Evolutionary conservation across 164 flowering plant genomes (phyloP), one percentile per base, ranked within the genome.

Genomic region (Vitis labrusca): DNA sequence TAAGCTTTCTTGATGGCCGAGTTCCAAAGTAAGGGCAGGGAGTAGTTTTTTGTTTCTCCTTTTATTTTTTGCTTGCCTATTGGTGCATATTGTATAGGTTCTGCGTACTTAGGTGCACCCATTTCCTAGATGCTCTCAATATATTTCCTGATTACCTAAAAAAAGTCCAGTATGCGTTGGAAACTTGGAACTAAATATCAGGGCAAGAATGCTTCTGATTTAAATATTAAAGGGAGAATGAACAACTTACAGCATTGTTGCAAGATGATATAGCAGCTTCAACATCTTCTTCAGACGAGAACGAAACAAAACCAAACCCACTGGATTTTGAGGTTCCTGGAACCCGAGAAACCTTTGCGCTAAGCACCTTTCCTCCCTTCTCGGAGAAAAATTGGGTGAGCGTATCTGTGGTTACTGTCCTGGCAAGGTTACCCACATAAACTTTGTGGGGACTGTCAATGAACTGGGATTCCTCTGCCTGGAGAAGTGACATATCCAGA

Each of bases 361-460:
- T 79, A 5, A 92, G 85, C 76, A 89, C 99, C 61, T 88, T 83
- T 27, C 89, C 99, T 27, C 89, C 99, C 81, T 87, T 93, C 71
- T 82, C 92, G 10, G 96, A 89, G 78, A 95, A 95, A 74, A 85
- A 83, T 0, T 78, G 76, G 76, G 78, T 86, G 17, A 95, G 89
- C 0, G 66, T 74, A 8, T 89, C 97, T 9, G 88, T 75, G 3
- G 99, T 92, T 27, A 95, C 98, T 16, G 93, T 86, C 80, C 83
- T 92, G 58, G 94, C 89, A 70, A 95, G 90, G 77, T 95, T 95
- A n/a, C 98, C 99, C n/a, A 89, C 94, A 76, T 95, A 95, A 50
- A 95, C 97, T 66, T 95, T 95, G 85, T 88, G 52, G 8, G 94
- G 97, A 68, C 98, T 93, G 80, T 91, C 98, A 48, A 93, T 49